Conservation (phyloP, 306 rosid species). For the Vachellia collinsii region DNA sequence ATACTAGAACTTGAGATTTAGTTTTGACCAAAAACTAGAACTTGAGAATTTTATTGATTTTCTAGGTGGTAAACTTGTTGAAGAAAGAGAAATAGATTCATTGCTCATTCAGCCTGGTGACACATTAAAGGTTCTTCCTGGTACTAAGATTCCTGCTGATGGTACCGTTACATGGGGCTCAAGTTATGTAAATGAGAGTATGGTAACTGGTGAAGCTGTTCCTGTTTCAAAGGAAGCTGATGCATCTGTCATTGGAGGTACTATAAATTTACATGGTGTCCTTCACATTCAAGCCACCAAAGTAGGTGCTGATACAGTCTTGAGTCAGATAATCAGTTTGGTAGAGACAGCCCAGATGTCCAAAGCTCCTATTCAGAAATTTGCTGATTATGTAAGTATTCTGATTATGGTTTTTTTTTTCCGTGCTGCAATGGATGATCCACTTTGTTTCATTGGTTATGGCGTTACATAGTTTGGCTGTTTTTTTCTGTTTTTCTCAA, state of each 20-base stretch:
- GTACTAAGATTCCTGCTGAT: conserved; percentile 92
- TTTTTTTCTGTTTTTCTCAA: not conserved
- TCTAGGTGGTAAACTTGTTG: conserved; percentile 64
- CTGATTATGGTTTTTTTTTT: conserved; percentile 30
- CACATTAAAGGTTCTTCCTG: conserved; percentile 88
- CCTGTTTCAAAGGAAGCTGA: conserved; percentile 77
- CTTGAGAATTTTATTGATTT: conserved; percentile 29
- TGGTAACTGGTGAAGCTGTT: conserved; percentile 96
- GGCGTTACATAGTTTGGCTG: conserved; percentile 2
- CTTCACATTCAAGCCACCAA: conserved; percentile 81
- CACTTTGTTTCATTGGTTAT: not conserved
- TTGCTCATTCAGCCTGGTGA: conserved; percentile 88
- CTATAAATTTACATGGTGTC: conserved; percentile 86
- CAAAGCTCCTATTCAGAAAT: conserved; percentile 98
- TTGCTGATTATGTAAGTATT: conserved; percentile 95
- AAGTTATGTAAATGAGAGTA: conserved; percentile 91
- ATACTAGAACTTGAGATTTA: too few relatives aligned
- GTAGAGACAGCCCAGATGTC: conserved; percentile 99
- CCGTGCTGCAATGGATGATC: conserved; percentile 13
- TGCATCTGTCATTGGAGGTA: conserved; percentile 85
- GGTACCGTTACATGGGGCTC: conserved; percentile 87
- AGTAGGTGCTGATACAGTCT: conserved; percentile 92
- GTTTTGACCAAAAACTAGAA: too few relatives aligned
- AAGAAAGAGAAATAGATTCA: conserved; percentile 93
- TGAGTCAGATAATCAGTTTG: conserved; percentile 94